phyloP scores from a whole-genome alignment of 345 rosid genomes.

The Arabidopsis thaliana region TAIR10.1 NC_003070.9:328501-329000 shows the following conservation, averaged over 20 bases:
- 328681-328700: constrained; percentile 10
- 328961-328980: constrained; percentile 62
- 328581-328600: constrained; percentile 4
- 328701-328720: constrained; percentile 9
- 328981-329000: constrained; percentile 68
- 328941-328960: constrained; percentile 59
- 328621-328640: constrained; percentile 14
- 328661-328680: not conserved
- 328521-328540: constrained; percentile 84
- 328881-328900: constrained; percentile 51
- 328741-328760: constrained; percentile 9
- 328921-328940: constrained; percentile 57
- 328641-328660: constrained; percentile 23
- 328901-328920: constrained; percentile 70
- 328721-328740: not conserved
- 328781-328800: not conserved
- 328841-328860: constrained; percentile 11
- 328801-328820: constrained; percentile 26
- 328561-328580: constrained; percentile 10
- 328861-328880: constrained; percentile 15
- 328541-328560: constrained; percentile 95
- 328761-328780: constrained; percentile 18
- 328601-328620: constrained; percentile 2
- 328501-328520: constrained; percentile 70
- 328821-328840: constrained; percentile 13